A percentile compares a stretch with the other conserved stretches of the same genome.
These are phyloP conservation scores for Sphaerobolus stellatus DNA, from an alignment of 1,284 basidiomycete species.

Conservation along the genomic window DNA sequence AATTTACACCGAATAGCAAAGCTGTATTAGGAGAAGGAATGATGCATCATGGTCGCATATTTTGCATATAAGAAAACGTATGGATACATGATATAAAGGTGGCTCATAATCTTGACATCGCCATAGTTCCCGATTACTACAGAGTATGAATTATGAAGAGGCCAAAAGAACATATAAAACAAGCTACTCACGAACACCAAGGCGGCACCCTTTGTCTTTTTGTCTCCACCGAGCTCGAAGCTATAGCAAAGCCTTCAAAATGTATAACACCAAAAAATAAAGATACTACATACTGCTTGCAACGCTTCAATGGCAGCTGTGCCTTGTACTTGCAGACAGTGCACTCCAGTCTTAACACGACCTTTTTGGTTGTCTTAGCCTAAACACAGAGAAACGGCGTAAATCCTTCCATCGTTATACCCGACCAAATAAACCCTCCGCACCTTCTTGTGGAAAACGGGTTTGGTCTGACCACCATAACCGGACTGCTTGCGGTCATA, in stretches of 20 bases:
- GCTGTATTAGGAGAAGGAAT: no score
- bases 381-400: constrained; percentile 28
- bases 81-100: constrained; percentile 1
- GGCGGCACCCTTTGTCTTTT: constrained; percentile 98
- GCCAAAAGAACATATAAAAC: background rate
- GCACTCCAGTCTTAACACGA: constrained; percentile 97
- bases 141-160: background rate
- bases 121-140: constrained; percentile 2
- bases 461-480: constrained; percentile 99
- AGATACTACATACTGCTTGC: constrained; percentile 85
- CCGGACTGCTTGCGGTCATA: constrained; percentile 99
- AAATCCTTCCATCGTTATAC: background rate
- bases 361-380: constrained; percentile 99
- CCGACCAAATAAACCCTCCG: constrained; percentile 23
- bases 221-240: constrained; percentile 99
- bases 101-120: background rate
- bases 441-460: constrained; percentile 99
- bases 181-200: constrained; percentile 77
- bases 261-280: no score
- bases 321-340: constrained; percentile 99
- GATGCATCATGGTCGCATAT: no score
- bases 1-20: no score
- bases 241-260: constrained; percentile 49
- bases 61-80: constrained; percentile 4
- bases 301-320: constrained; percentile 94